Conservation (phyloP, 2,329 filamentous ascomycete genomes). For the Byssothecium circinans region DNA sequence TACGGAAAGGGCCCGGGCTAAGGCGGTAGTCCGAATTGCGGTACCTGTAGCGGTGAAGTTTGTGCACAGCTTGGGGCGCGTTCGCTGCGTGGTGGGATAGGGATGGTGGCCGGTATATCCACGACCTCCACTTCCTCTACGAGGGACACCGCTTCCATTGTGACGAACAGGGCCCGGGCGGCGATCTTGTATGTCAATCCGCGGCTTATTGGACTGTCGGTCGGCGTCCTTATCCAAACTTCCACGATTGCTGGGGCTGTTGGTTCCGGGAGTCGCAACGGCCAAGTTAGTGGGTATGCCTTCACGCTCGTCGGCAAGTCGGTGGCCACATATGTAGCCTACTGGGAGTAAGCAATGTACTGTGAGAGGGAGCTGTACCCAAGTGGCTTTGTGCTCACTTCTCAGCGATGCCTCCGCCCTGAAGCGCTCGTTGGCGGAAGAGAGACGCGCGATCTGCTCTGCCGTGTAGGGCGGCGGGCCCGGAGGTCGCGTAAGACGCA, state of each 20-base stretch:
- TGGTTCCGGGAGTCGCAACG: background rate
- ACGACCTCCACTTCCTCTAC: constrained; percentile 11
- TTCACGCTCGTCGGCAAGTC: constrained; percentile 10
- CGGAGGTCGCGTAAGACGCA: constrained; percentile 8
- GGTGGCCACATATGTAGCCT: constrained; percentile 9
- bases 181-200: background rate
- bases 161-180: background rate
- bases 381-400: constrained; percentile 26
- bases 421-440: constrained; percentile 19
- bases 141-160: constrained; percentile 6
- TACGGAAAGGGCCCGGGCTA: constrained; percentile 1
- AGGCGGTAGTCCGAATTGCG: constrained; percentile 14
- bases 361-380: constrained; percentile 3
- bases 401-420: constrained; percentile 28
- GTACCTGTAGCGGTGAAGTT: constrained; percentile 39
- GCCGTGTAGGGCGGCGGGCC: constrained; percentile 29
- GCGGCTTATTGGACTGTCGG: background rate
- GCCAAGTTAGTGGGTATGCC: background rate
- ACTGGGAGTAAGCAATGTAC: constrained; percentile 14
- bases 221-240: background rate
- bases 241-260: background rate
- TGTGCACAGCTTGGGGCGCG: constrained; percentile 18
- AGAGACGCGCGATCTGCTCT: constrained; percentile 28
- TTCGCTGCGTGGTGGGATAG: constrained; percentile 16
- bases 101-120: constrained; percentile 21